Evolutionary conservation across 2,329 filamentous ascomycete species (phyloP), one percentile per base, ranked within the genome.

Genomic region (Colletotrichum destructivum): DNA sequence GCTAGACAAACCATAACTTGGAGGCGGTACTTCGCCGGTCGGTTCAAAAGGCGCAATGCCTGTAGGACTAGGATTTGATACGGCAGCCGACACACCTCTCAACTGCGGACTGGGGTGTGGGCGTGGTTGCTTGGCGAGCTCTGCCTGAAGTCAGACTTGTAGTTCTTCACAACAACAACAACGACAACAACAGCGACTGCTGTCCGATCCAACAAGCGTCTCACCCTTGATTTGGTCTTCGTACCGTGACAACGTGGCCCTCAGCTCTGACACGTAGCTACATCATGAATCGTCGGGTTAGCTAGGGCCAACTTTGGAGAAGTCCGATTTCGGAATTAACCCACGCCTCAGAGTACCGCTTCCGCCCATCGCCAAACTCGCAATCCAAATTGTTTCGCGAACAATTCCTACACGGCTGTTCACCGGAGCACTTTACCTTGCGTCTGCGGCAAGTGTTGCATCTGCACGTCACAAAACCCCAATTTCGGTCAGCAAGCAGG

Each of bases 351-450:
- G 73, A 72, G 54, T 62, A 74, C 55, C 56, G 69, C 60, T 73
- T 69, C n/a, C 73, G 59, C 31, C 66, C 67, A 23, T 61, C 70
- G 52, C 80, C 79, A 74, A 81, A 81, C 35, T 81, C 75, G 64
- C 79, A 81, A 0, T 77, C 74, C 4, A 81, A 64, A 47, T 79
- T 78, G 38, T 80, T 79, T 65, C 79, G 79, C 38, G 76, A 77
- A 60, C 79, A 81, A 8, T 78, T 79, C 11, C 78, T 77, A 54
- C 79, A 81, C 0, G 79, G 79, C 23, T 79, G 76, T 1, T 75
- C 77, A 0, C 79, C 79, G 0, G 78, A 80, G 12, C 79, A 81
- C 65, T 81, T 81, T 60, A 81, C 80, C 69, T 81, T 81, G 54
- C 81, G 79, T 44, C 77, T 77, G 7, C 79, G 78, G 55, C 79